Conservation (phyloP, 305 asterid species). For the Coffea humblotiana region DNA sequence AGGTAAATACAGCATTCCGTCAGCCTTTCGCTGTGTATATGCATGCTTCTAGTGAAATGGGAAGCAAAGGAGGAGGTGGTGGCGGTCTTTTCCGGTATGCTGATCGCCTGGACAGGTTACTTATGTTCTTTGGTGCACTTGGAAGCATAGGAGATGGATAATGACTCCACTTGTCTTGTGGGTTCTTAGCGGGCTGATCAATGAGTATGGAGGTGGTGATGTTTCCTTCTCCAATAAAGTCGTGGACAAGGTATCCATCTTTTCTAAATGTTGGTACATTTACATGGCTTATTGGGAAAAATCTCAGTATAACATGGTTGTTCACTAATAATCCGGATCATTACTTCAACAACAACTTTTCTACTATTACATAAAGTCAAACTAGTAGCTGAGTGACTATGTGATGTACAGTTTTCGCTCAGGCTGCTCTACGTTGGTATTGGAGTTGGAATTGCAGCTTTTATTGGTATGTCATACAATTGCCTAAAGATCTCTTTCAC, state of each 20-base stretch:
- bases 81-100: constrained; percentile 59
- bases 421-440: constrained; percentile 64
- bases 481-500: not conserved
- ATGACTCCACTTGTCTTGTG: constrained; percentile 63
- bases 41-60: constrained; percentile 31
- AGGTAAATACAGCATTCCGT: not conserved
- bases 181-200: constrained; percentile 49
- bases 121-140: constrained; percentile 53
- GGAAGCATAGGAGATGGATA: constrained; percentile 68
- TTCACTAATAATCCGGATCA: not conserved
- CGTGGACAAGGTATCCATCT: constrained; percentile 51
- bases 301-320: not conserved
- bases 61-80: constrained; percentile 36
- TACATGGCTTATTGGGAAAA: not conserved
- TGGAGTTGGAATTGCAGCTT: constrained; percentile 67
- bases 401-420: constrained; percentile 49
- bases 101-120: constrained; percentile 49
- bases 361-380: not conserved
- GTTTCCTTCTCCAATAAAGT: constrained; percentile 31
- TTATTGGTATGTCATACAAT: constrained; percentile 44
- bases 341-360: not conserved
- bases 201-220: constrained; percentile 42
- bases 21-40: not conserved
- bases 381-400: not conserved
- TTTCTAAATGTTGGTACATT: not conserved